Evolutionary conservation across 148 eudicot genomes (phyloP).

Genomic region (Rhododendron henanense): DNA sequence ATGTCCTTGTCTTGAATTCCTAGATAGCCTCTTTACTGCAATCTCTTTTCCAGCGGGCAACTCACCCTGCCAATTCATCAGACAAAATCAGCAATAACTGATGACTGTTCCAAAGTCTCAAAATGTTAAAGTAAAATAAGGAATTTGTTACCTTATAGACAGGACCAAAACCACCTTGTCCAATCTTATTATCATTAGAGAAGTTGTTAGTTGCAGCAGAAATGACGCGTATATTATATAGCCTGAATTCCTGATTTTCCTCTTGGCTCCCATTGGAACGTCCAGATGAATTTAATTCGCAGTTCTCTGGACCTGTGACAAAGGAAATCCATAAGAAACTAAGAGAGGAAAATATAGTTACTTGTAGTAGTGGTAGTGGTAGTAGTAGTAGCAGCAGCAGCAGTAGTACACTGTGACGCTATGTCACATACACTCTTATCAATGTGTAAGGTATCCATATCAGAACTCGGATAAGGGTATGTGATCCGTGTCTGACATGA

Average conservation of each 20-base stretch:
- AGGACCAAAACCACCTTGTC: conserved; percentile 36
- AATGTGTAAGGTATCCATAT: not conserved
- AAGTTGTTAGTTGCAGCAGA: conserved; percentile 33
- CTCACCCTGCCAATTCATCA: conserved; percentile 13
- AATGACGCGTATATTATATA: conserved; percentile 14
- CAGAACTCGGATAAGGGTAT: not conserved
- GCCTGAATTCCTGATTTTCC: conserved; percentile 20
- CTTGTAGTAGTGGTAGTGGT: too few species aligned
- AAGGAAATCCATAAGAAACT: conserved; percentile 1
- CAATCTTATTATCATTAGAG: conserved; percentile 19
- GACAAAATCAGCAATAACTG: not conserved
- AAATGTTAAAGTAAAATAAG: not conserved
- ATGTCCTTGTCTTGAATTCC: conserved; percentile 18
- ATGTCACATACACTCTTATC: not conserved
- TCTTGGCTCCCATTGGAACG: conserved; percentile 8
- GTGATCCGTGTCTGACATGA: not conserved
- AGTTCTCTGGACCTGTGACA: conserved; percentile 9
- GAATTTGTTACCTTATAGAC: conserved; percentile 27
- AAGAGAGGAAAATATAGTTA: not conserved
- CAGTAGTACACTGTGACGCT: not conserved
- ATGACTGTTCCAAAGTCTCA: not conserved
- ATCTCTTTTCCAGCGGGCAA: conserved; percentile 12
- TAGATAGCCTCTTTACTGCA: conserved; percentile 24
- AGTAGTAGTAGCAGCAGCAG: not conserved
- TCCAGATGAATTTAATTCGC: not conserved